Conservation (phyloP, 306 rosid species). For the Prunus kanzakura region DNA sequence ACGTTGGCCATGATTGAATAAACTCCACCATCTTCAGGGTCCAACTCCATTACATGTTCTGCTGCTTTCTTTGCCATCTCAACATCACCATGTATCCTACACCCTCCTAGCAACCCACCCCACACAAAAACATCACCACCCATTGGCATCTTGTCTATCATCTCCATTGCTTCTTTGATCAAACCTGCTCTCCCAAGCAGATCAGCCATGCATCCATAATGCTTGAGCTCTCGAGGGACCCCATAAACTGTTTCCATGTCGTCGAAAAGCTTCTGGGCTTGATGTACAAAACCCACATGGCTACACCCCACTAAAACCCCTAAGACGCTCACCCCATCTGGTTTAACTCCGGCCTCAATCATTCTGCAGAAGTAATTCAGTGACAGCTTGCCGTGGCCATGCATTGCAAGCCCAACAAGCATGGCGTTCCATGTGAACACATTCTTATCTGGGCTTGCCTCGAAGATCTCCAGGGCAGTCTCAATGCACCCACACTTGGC, state of each 20-base stretch:
- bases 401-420: slow-evolving; percentile 73
- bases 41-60: slow-evolving; percentile 56
- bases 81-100: slow-evolving; percentile 71
- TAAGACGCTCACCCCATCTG: slow-evolving; percentile 66
- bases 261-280: slow-evolving; percentile 54
- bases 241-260: slow-evolving; percentile 55
- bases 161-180: slow-evolving; percentile 53
- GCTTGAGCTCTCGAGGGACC: slow-evolving; percentile 57
- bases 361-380: slow-evolving; percentile 46
- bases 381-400: slow-evolving; percentile 48
- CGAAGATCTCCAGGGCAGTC: slow-evolving; percentile 50
- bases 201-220: slow-evolving; percentile 86
- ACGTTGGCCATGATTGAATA: slow-evolving; percentile 70
- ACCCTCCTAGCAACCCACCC: slow-evolving; percentile 81
- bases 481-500: slow-evolving; percentile 73
- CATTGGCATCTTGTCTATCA: slow-evolving; percentile 61
- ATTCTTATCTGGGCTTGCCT: slow-evolving; percentile 41
- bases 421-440: slow-evolving; percentile 77
- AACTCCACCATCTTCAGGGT: slow-evolving; percentile 82
- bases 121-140: slow-evolving; percentile 71
- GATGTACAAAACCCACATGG: slow-evolving; percentile 59
- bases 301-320: slow-evolving; percentile 73
- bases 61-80: slow-evolving; percentile 68
- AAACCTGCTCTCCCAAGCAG: slow-evolving; percentile 66
- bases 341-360: slow-evolving; percentile 41